Evolutionary conservation across 2,329 filamentous ascomycete genomes (phyloP), one percentile per base, ranked within the genome.

Genomic region (Sporothrix dimorphospora): DNA sequence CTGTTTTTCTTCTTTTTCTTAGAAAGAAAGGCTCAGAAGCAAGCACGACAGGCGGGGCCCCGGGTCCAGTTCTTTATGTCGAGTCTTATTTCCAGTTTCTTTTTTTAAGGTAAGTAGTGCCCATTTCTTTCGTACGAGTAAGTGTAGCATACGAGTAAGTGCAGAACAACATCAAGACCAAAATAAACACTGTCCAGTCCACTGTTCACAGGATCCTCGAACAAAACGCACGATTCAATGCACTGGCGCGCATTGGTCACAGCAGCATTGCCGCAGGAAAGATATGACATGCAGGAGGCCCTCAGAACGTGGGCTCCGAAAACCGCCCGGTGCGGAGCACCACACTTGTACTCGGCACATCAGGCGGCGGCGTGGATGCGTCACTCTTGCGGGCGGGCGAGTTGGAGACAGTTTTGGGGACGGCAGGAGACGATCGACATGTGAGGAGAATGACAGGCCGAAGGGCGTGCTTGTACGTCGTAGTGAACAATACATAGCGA

Each of bases 41-140:
- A 53, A 53, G 49, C 45, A 40, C 19, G n/a, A 68, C 30, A 53
- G 65, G 65, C 65, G 45, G 45, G 45, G 27, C 65, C 45, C 45
- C 45, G 19, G 47, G 30, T 40, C 65, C 47, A 30, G 27, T 11
- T 38, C 47, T 53, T 68, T 53, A 4, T 51, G 49, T 24, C 12
- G 27, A 24, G 59, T 27, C 59, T 45, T 45, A 14, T 27, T 19
- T 65, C 59, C 59, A 59, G 59, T 16, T 27, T 63, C 38, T 38
- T 45, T n/a, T 19, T 16, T 16, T 27, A 65, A 65, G 59, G 59
- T 21, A 65, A 12, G 11, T 21, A n/a, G 53, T 12, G 14, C 16
- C 47, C 55, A 12, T 1, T 59, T 40, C 19, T 14, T 40, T 40
- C 51, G 53, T 59, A 14, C 14, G 53, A 59, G 27, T 34, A 59